These are phyloP conservation scores for Colletotrichum liaoningense DNA, from an alignment of 2,329 filamentous ascomycete species.

Conservation along the genomic window DNA sequence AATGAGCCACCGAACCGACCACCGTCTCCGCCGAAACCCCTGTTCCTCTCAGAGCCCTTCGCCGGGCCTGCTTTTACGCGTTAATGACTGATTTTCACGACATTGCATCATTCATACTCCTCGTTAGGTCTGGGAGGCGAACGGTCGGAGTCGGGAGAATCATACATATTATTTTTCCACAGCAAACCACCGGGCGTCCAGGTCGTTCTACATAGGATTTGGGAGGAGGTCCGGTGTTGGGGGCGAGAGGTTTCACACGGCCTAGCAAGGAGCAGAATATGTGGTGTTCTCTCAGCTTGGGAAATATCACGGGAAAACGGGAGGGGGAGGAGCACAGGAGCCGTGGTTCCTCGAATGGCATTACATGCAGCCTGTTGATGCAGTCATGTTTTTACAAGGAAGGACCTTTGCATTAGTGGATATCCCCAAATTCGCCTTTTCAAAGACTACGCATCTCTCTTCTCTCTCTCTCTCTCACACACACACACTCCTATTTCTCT, in stretches of 20 bases:
- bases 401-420: slow-evolving; percentile 24
- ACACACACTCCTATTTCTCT: neutral
- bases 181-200: neutral
- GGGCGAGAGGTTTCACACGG: no score
- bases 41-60: neutral
- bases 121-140: neutral
- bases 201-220: no score
- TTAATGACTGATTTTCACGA: slow-evolving; percentile 2
- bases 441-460: neutral
- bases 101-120: slow-evolving; percentile 8
- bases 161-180: neutral
- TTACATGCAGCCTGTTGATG: neutral
- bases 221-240: no score
- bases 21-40: neutral
- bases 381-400: neutral
- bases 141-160: neutral
- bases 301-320: neutral
- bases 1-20: neutral
- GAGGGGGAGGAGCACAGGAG: neutral
- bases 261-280: neutral
- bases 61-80: neutral
- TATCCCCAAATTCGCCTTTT: slow-evolving; percentile 25
- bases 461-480: neutral
- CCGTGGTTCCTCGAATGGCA: neutral
- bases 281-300: neutral